phyloP scores from a whole-genome alignment of 306 rosid species.

The Vigna nakashimae region DNA sequence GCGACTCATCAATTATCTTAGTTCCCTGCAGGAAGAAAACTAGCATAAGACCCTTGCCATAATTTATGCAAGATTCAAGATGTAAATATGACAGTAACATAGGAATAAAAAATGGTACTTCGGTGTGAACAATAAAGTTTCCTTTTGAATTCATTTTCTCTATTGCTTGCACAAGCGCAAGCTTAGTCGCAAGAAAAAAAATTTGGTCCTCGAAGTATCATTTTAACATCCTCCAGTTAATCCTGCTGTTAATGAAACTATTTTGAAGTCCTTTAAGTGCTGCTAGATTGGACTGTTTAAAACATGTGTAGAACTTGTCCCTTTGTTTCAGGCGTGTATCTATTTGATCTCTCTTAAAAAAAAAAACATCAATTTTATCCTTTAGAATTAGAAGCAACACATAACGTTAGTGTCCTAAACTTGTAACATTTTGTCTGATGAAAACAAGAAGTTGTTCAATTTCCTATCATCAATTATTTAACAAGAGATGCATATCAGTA shows the following conservation, averaged over 20 bases:
- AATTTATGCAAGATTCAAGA: conserved; percentile 23
- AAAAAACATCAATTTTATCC: background rate
- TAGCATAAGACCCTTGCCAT: conserved; percentile 44
- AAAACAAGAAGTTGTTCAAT: too few relatives aligned
- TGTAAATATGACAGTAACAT: conserved; percentile 24
- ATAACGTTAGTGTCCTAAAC: background rate
- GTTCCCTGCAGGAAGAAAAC: conserved; percentile 74
- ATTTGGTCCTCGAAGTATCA: background rate
- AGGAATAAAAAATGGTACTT: conserved; percentile 14
- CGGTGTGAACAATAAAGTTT: conserved; percentile 31
- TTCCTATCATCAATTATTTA: too few relatives aligned
- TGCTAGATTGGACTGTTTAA: too few relatives aligned
- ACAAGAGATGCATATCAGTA: background rate
- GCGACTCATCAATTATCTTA: conserved; percentile 72
- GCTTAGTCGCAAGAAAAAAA: conserved; percentile 9
- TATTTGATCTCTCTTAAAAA: background rate
- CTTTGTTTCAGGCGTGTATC: background rate
- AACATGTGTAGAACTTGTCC: too few relatives aligned
- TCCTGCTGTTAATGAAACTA: background rate
- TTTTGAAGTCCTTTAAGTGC: background rate
- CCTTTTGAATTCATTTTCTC: conserved; percentile 26
- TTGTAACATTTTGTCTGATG: background rate
- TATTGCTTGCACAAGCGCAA: background rate
- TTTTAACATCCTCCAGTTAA: background rate
- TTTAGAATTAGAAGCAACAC: background rate